A percentile compares a stretch with the other conserved stretches of the same genome.
phyloP scores from a whole-genome alignment of 2,329 filamentous ascomycete species.

The Graphilbum sp. region DNA sequence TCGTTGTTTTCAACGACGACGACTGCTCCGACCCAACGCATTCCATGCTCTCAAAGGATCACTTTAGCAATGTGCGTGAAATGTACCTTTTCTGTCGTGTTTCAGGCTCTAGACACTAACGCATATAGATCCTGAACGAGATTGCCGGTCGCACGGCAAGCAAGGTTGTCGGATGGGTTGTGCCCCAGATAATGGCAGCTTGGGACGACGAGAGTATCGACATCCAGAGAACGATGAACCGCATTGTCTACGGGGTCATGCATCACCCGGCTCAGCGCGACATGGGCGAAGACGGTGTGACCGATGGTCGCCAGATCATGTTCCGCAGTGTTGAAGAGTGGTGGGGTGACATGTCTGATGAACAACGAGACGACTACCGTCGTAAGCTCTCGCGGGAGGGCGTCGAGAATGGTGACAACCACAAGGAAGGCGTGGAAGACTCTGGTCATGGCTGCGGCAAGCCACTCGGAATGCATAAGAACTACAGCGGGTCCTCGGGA shows the following conservation, averaged over 20 bases:
- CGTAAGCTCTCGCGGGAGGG: constrained; percentile 62
- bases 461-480: constrained; percentile 64
- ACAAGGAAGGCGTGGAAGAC: constrained; percentile 73
- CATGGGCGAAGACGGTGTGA: constrained; percentile 50
- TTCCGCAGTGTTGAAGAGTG: constrained; percentile 67
- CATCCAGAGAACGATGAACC: constrained; percentile 51
- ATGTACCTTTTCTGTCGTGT: constrained; percentile 2
- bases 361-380: constrained; percentile 50
- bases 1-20: constrained; percentile 73
- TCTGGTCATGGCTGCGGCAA: constrained; percentile 68
- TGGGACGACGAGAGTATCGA: constrained; percentile 68
- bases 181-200: constrained; percentile 74
- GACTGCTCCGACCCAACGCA: constrained; percentile 68
- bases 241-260: constrained; percentile 68
- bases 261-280: constrained; percentile 73
- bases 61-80: constrained; percentile 84
- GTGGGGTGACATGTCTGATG: constrained; percentile 55
- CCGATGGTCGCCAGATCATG: constrained; percentile 59
- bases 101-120: not conserved
- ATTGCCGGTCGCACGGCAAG: constrained; percentile 70
- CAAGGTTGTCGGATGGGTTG: constrained; percentile 65
- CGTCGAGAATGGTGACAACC: constrained; percentile 62
- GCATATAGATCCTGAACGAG: constrained; percentile 52
- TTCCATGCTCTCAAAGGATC: constrained; percentile 91
- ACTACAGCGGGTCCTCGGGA: constrained; percentile 30